A percentile compares a stretch with the other conserved stretches of the same genome.
Conservation (phyloP, 306 rosid genomes). For the Lathyrus sativus region DNA sequence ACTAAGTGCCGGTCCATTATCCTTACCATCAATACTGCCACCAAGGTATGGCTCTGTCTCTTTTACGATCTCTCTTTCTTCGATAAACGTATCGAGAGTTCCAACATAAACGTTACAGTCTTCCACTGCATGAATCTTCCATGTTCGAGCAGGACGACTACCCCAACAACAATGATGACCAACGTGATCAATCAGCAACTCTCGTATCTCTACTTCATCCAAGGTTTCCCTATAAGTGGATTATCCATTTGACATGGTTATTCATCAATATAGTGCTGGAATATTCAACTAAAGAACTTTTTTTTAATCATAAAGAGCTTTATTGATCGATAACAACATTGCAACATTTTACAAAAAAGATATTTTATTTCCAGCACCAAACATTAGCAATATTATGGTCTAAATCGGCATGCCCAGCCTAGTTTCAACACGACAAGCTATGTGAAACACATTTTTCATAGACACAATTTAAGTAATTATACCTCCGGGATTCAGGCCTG, state of each 20-base stretch:
- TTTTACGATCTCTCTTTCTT: conserved; percentile 76
- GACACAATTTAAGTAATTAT: conserved; percentile 5
- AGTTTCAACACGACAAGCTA: conserved; percentile 7
- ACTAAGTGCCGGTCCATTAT: conserved; percentile 76
- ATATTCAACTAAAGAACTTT: conserved; percentile 12
- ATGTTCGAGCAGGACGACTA: conserved; percentile 95
- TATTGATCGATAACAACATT: neutral
- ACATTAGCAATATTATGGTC: neutral
- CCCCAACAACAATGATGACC: conserved; percentile 99
- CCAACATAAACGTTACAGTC: conserved; percentile 95
- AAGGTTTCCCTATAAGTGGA: conserved; percentile 54
- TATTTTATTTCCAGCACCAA: neutral
- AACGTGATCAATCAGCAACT: conserved; percentile 88
- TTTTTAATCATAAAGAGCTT: neutral
- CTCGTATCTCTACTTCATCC: conserved; percentile 94
- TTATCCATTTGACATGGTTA: conserved; percentile 29
- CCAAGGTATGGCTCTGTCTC: conserved; percentile 70
- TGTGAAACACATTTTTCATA: neutral
- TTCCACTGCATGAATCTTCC: conserved; percentile 85
- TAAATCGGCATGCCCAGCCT: neutral
- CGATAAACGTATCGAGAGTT: conserved; percentile 85
- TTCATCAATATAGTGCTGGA: neutral
- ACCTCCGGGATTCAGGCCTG: conserved; percentile 59
- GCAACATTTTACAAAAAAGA: neutral
- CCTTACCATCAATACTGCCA: conserved; percentile 70